Evolutionary conservation across 2,329 filamentous ascomycete genomes (phyloP).

Genomic region (Shiraia bambusicola): DNA sequence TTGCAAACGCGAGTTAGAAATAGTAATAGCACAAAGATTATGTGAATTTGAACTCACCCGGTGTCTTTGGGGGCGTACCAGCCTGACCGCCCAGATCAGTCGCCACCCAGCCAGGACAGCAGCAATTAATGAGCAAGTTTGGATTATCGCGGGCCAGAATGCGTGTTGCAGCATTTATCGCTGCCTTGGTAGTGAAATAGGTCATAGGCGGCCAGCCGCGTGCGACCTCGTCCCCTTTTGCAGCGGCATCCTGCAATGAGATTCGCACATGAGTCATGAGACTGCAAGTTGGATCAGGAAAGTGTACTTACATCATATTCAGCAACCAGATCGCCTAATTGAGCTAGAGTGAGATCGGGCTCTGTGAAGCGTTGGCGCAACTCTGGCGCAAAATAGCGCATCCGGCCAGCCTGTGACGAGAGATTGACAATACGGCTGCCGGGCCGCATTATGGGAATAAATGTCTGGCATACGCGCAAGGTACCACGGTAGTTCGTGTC

Average conservation of each 20-base stretch:
- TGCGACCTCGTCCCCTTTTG: not conserved
- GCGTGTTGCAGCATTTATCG: slow-evolving; percentile 2
- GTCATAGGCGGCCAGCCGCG: not conserved
- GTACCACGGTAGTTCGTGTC: slow-evolving; percentile 14
- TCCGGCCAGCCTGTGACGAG: slow-evolving; percentile 2
- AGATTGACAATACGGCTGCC: slow-evolving; percentile 14
- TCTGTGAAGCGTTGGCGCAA: not conserved
- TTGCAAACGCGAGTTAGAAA: no score
- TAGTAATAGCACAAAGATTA: no score
- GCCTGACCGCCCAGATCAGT: slow-evolving; percentile 16
- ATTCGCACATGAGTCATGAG: no score
- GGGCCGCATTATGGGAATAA: slow-evolving; percentile 5
- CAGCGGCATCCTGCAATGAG: no score
- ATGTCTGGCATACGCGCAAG: slow-evolving; percentile 6
- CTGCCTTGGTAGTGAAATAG: slow-evolving; percentile 4
- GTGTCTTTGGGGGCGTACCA: slow-evolving; percentile 13
- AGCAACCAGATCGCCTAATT: no score
- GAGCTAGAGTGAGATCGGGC: not conserved
- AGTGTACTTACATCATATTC: no score
- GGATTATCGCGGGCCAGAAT: slow-evolving; percentile 1
- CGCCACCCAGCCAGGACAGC: slow-evolving; percentile 18
- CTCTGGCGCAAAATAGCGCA: slow-evolving; percentile 3
- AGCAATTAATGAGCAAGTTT: slow-evolving; percentile 11
- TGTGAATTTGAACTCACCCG: no score
- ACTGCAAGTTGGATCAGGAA: no score